Percentiles rank a stretch among this genome's conserved stretches.
phyloP scores from a whole-genome alignment of 2,329 filamentous ascomycete genomes.

The Fusarium liriodendri region DNA sequence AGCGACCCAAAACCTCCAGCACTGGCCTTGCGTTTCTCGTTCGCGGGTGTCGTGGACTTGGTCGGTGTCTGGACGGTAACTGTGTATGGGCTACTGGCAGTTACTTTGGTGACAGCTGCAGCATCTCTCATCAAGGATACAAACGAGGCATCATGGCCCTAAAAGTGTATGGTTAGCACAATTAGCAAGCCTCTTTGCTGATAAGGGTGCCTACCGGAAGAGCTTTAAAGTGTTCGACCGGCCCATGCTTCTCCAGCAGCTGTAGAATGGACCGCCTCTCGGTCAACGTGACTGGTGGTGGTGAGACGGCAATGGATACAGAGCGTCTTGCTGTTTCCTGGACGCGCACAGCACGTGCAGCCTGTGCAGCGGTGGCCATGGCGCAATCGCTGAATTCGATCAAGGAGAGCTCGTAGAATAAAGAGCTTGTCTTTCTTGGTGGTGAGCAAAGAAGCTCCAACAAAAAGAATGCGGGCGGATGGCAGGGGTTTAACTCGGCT shows the following conservation, averaged over 20 bases:
- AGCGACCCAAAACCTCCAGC: not conserved
- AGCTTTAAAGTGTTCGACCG: constrained; percentile 63
- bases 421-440: not conserved
- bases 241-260: constrained; percentile 60
- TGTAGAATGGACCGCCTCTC: constrained; percentile 67
- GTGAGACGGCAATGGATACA: constrained; percentile 64
- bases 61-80: constrained; percentile 54
- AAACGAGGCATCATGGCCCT: constrained; percentile 63
- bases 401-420: not conserved
- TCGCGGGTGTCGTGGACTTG: constrained; percentile 14
- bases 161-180: constrained; percentile 3
- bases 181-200: not conserved
- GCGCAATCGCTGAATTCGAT: not conserved
- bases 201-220: constrained; percentile 27
- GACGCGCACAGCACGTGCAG: constrained; percentile 6
- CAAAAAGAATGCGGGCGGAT: not conserved
- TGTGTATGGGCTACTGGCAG: constrained; percentile 58
- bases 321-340: constrained; percentile 47
- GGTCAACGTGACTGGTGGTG: constrained; percentile 61
- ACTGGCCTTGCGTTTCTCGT: not conserved
- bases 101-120: constrained; percentile 53
- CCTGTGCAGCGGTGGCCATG: constrained; percentile 1
- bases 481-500: constrained; percentile 13
- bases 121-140: constrained; percentile 59
- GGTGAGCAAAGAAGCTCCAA: not conserved